phyloP scores from a whole-genome alignment of 495 filamentous ascomycete genomes.

The Xeromyces bisporus region DNA sequence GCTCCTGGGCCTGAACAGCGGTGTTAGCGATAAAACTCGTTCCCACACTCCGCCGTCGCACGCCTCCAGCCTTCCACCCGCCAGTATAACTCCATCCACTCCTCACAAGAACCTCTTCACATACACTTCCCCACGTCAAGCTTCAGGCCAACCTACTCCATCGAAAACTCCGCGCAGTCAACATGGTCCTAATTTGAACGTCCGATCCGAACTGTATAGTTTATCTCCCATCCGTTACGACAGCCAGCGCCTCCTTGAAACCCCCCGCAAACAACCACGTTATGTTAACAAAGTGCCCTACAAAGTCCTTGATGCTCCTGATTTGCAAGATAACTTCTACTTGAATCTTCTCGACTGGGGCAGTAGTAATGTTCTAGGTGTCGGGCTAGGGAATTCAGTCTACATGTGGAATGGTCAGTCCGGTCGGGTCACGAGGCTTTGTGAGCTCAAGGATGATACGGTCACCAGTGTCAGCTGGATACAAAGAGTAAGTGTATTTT shows the following conservation, averaged over 20 bases:
- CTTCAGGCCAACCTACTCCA: conserved; percentile 62
- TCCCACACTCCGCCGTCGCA: conserved; percentile 69
- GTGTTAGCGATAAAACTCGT: conserved; percentile 49
- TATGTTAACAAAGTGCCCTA: conserved; percentile 91
- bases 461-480: conserved; percentile 98
- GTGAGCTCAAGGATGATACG: conserved; percentile 80
- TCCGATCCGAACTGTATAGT: conserved; percentile 81
- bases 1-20: conserved; percentile 38
- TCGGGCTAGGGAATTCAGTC: conserved; percentile 83
- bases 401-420: conserved; percentile 95
- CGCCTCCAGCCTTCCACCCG: conserved; percentile 42
- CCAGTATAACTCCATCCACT: conserved; percentile 72
- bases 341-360: conserved; percentile 97
- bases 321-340: conserved; percentile 94
- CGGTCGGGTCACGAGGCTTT: conserved; percentile 78
- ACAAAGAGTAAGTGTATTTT: conserved; percentile 39
- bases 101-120: conserved; percentile 95
- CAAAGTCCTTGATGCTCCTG: conserved; percentile 93
- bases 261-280: conserved; percentile 70
- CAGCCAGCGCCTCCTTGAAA: conserved; percentile 81
- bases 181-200: conserved; percentile 70
- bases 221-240: conserved; percentile 78
- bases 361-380: conserved; percentile 81
- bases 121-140: conserved; percentile 64
- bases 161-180: conserved; percentile 77